phyloP scores from a whole-genome alignment of 1,284 basidiomycete species.

The Ceratobasidium sp. region DNA sequence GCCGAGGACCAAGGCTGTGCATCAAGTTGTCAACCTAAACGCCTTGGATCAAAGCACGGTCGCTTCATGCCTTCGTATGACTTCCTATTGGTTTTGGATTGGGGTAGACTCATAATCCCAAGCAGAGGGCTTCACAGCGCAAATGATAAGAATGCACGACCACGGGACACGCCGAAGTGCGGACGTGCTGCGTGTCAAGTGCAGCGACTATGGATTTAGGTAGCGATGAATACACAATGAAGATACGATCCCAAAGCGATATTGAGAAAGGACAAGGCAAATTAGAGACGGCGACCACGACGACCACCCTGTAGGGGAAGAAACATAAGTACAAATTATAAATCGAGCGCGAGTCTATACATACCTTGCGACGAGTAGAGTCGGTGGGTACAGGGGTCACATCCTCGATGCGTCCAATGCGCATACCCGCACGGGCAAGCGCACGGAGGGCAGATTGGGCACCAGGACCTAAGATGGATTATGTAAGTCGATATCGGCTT shows the following conservation, averaged over 20 bases:
- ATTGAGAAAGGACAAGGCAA: conserved; percentile 41
- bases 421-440: conserved; percentile 98
- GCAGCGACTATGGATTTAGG: conserved; percentile 49
- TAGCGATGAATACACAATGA: conserved; percentile 20
- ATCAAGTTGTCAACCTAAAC: too few species aligned
- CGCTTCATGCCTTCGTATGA: too few species aligned
- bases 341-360: conserved; percentile 49
- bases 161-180: conserved; percentile 72
- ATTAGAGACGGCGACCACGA: conserved; percentile 94
- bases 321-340: conserved; percentile 17
- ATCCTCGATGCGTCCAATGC: conserved; percentile 97
- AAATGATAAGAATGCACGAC: conserved; percentile 63
- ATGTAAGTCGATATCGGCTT: not conserved
- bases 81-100: too few species aligned
- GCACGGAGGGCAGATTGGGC: conserved; percentile 98
- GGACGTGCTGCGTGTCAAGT: conserved; percentile 51
- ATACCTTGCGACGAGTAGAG: conserved; percentile 94
- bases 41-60: too few species aligned
- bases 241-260: conserved; percentile 27
- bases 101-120: not conserved
- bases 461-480: conserved; percentile 69
- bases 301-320: conserved; percentile 87
- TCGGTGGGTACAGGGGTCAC: conserved; percentile 98
- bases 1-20: too few species aligned
- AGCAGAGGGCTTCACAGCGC: not conserved